Conservation (phyloP, 75 land plant species). For the Sequoiadendron giganteum region DNA sequence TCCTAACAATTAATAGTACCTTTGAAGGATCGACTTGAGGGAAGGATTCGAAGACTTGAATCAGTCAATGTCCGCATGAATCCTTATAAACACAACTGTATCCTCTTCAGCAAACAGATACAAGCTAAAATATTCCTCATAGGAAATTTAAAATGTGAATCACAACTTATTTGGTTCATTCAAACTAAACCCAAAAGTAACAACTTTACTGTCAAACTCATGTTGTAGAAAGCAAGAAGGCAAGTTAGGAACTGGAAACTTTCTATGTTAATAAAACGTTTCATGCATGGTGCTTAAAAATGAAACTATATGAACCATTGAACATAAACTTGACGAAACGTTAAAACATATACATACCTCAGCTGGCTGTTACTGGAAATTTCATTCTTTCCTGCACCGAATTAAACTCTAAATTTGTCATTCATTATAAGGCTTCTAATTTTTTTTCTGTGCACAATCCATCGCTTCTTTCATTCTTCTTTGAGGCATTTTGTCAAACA, state of each 20-base stretch:
- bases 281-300: neutral
- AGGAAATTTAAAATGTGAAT: neutral
- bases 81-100: neutral
- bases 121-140: neutral
- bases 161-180: neutral
- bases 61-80: too few species aligned
- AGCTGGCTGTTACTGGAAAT: constrained; percentile 6
- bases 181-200: neutral
- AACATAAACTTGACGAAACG: too few species aligned
- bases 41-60: constrained; percentile 19
- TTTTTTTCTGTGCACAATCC: too few species aligned
- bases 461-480: too few species aligned
- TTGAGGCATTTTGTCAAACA: too few species aligned
- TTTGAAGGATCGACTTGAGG: constrained; percentile 24
- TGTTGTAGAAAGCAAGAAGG: neutral
- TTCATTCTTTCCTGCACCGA: too few species aligned
- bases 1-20: neutral
- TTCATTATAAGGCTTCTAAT: too few species aligned
- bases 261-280: neutral
- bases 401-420: too few species aligned
- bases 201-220: neutral
- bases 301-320: neutral
- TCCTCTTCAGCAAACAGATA: neutral
- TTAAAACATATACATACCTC: neutral
- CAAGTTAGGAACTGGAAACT: neutral